These are phyloP conservation scores for Priceomyces carsonii DNA, from an alignment of 805 yeast species.

Conservation along the genomic window DNA sequence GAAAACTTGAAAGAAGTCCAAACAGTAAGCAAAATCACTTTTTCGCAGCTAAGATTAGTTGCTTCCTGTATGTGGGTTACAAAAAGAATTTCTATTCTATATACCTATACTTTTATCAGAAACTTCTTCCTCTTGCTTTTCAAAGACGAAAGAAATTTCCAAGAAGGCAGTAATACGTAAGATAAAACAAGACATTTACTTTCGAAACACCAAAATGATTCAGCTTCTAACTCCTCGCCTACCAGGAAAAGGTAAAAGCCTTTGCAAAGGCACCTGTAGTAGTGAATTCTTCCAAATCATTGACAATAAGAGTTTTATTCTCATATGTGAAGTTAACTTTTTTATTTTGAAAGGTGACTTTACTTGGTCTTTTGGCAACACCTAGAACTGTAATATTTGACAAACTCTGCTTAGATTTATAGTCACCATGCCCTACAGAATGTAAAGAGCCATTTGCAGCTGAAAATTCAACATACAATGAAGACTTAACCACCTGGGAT, in stretches of 20 bases:
- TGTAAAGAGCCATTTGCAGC: slow-evolving; percentile 11
- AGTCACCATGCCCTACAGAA: slow-evolving; percentile 15
- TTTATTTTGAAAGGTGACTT: slow-evolving; percentile 14
- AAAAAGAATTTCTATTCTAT: too few species aligned
- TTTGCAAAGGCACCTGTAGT: slow-evolving; percentile 17
- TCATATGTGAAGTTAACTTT: slow-evolving; percentile 12
- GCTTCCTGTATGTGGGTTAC: too few species aligned
- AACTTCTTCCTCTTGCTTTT: too few species aligned
- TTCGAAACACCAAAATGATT: slow-evolving; percentile 10
- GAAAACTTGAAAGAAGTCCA: too few species aligned
- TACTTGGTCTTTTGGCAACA: slow-evolving; percentile 14
- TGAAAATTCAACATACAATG: slow-evolving; percentile 18
- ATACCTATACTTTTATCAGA: too few species aligned
- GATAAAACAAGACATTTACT: too few species aligned
- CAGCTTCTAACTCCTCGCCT: too few species aligned
- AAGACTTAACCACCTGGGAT: slow-evolving; percentile 13
- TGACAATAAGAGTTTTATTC: slow-evolving; percentile 17
- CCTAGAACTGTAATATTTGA: slow-evolving; percentile 22
- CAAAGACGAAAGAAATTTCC: too few species aligned
- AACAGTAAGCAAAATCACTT: too few species aligned
- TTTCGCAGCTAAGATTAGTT: too few species aligned
- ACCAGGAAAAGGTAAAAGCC: slow-evolving; percentile 19
- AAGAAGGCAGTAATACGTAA: too few species aligned
- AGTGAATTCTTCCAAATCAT: slow-evolving; percentile 15
- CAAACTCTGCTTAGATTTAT: slow-evolving; percentile 15